These are phyloP conservation scores for Chiua virens DNA, from an alignment of 768 basidiomycete genomes.

Conservation along the genomic window DNA sequence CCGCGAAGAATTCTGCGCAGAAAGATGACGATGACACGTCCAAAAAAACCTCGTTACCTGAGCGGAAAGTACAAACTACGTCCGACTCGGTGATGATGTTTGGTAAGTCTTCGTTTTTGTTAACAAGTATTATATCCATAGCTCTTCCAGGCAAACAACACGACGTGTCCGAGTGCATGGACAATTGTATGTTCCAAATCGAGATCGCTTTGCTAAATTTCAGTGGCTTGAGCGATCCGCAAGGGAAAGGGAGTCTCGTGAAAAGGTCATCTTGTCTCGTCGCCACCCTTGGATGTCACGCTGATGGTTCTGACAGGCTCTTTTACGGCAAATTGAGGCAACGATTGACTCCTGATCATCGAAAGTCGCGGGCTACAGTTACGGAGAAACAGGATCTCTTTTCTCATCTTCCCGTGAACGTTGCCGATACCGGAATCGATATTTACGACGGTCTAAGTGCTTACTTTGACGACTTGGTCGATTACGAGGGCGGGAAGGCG, in stretches of 20 bases:
- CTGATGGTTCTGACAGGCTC: slow-evolving; percentile 42
- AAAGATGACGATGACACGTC: slow-evolving; percentile 24
- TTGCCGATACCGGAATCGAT: slow-evolving; percentile 84
- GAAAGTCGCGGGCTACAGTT: slow-evolving; percentile 51
- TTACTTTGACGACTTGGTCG: slow-evolving; percentile 87
- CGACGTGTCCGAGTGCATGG: slow-evolving; percentile 98
- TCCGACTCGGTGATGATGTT: slow-evolving; percentile 89
- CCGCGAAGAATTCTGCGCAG: slow-evolving; percentile 26
- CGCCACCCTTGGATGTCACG: background rate
- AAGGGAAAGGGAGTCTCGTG: slow-evolving; percentile 74
- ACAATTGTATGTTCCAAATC: slow-evolving; percentile 98
- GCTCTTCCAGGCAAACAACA: slow-evolving; percentile 78
- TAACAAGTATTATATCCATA: background rate
- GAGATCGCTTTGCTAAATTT: slow-evolving; percentile 88
- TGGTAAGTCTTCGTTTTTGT: slow-evolving; percentile 45
- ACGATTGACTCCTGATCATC: slow-evolving; percentile 41
- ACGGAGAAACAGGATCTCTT: slow-evolving; percentile 92
- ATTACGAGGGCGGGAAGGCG: slow-evolving; percentile 84
- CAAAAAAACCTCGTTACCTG: slow-evolving; percentile 58
- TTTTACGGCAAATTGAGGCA: slow-evolving; percentile 91
- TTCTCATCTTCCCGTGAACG: slow-evolving; percentile 92
- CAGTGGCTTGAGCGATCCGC: slow-evolving; percentile 39
- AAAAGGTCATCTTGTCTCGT: slow-evolving; percentile 56
- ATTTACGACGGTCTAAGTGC: slow-evolving; percentile 91
- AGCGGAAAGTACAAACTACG: slow-evolving; percentile 48